Evolutionary conservation across 768 basidiomycete genomes (phyloP).

Genomic region (Rickenella mellea): DNA sequence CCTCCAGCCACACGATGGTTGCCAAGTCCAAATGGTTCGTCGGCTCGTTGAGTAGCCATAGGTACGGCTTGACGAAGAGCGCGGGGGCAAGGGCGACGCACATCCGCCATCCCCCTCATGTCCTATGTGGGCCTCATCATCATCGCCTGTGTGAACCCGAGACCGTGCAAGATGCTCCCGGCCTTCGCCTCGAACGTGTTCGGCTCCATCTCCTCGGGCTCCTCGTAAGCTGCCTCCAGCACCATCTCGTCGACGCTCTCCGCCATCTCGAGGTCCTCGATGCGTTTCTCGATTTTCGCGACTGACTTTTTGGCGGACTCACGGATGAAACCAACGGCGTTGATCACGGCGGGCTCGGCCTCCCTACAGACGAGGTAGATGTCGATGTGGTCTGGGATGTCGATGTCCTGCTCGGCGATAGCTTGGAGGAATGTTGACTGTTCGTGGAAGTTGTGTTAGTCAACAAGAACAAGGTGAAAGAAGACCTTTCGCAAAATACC

Average conservation of each 20-base stretch:
- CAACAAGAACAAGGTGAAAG: conserved; percentile 3
- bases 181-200: conserved; percentile 94
- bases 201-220: conserved; percentile 95
- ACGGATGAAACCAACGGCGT: conserved; percentile 96
- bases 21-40: conserved; percentile 94
- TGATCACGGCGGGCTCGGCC: conserved; percentile 89
- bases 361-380: conserved; percentile 96
- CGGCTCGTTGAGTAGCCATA: conserved; percentile 88
- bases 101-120: conserved; percentile 99
- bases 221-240: conserved; percentile 86
- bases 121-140: conserved; percentile 96
- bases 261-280: conserved; percentile 87
- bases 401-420: conserved; percentile 89
- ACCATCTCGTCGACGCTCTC: conserved; percentile 84
- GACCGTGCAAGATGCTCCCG: conserved; percentile 91
- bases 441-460: not conserved
- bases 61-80: conserved; percentile 92
- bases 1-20: conserved; percentile 98
- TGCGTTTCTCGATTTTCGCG: conserved; percentile 82
- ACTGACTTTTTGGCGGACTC: conserved; percentile 89
- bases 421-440: conserved; percentile 96
- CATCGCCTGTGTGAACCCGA: conserved; percentile 86
- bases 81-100: conserved; percentile 94
- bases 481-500: conserved; percentile 32
- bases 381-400: conserved; percentile 91